Conservation (phyloP, 2,329 filamentous ascomycete species). For the Acephala macrosclerotiorum region DNA sequence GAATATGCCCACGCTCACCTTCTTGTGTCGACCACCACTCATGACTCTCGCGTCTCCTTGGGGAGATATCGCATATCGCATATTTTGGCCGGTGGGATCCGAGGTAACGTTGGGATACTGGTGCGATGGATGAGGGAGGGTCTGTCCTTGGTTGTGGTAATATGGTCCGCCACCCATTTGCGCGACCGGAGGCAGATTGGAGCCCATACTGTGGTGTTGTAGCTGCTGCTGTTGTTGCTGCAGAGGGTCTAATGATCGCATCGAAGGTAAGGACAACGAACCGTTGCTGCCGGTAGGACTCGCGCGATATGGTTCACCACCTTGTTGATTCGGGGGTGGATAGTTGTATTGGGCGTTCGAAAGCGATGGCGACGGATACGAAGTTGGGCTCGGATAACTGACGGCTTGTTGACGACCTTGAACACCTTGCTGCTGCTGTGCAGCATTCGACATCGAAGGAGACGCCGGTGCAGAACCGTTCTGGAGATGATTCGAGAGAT, state of each 20-base stretch:
- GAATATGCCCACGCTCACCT: slow-evolving; percentile 39
- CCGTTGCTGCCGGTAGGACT: slow-evolving; percentile 52
- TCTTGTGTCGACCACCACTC: slow-evolving; percentile 68
- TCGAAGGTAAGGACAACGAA: slow-evolving; percentile 57
- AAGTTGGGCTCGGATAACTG: slow-evolving; percentile 54
- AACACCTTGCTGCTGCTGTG: slow-evolving; percentile 36
- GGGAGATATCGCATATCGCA: slow-evolving; percentile 64
- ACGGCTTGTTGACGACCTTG: slow-evolving; percentile 38
- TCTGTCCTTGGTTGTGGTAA: slow-evolving; percentile 52
- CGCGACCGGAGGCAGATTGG: slow-evolving; percentile 59
- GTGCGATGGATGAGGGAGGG: slow-evolving; percentile 50
- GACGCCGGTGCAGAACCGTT: slow-evolving; percentile 43
- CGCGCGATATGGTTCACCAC: slow-evolving; percentile 52
- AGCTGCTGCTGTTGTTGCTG: slow-evolving; percentile 43
- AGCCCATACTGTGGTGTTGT: slow-evolving; percentile 53
- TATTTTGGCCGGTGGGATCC: slow-evolving; percentile 52
- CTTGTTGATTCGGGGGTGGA: slow-evolving; percentile 47
- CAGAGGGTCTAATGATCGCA: slow-evolving; percentile 55
- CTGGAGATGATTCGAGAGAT: slow-evolving; percentile 38
- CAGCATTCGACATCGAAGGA: slow-evolving; percentile 44
- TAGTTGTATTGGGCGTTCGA: slow-evolving; percentile 57
- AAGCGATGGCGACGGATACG: slow-evolving; percentile 54
- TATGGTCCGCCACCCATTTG: slow-evolving; percentile 54
- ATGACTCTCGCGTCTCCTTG: slow-evolving; percentile 57
- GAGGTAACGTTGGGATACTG: slow-evolving; percentile 56